Evolutionary conservation across 441 rosid species (phyloP), one percentile per base, ranked within the genome.

Genomic region (Jatropha multifida): DNA sequence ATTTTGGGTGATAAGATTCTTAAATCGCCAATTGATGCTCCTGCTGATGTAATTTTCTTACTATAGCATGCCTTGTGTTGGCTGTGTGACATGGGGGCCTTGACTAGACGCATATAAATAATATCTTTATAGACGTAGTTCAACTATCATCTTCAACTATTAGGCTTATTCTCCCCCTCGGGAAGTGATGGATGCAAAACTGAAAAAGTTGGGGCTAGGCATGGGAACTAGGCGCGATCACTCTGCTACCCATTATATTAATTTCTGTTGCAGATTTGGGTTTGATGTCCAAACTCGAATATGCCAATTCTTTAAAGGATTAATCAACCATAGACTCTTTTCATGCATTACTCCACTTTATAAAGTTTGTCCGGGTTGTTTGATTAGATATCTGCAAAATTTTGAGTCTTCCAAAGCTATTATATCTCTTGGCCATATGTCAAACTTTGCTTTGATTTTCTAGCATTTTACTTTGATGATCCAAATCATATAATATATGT

Each of bases 1-100:
- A 83, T 92, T 83, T 90, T 96, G 70, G 98, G 95, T 64, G 95
- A 94, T 82, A 81, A 82, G 79, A 80, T 96, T 83, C 96, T 96
- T 32, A 89, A 84, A 73, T 91, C 92, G 0, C 86, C 94, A 54
- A 78, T 85, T 63, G 98, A 94, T 88, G 98, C 96, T 12, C 94
- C 98, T 74, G 46, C 71, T 74, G 96, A 96, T 78, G 99, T 96
- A 84, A 78, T 82, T 80, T 73, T 58, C 80, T 73, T 75, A 12
- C 70, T 44, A 1, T 44, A 66, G 9, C 51, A 52, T 5, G 44
- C n/a, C 10, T 65, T 55, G 63, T 37, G 51, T 23, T 40, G 61
- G 40, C 42, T 75, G 51, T 63, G 32, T 54, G 26, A 10, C 27
- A 38, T 52, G 37, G 27, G 44, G 40, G 14, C 18, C 63, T 42